phyloP scores from a whole-genome alignment of 2,329 filamentous ascomycete genomes.

The Cytospora paraplurivora region DNA sequence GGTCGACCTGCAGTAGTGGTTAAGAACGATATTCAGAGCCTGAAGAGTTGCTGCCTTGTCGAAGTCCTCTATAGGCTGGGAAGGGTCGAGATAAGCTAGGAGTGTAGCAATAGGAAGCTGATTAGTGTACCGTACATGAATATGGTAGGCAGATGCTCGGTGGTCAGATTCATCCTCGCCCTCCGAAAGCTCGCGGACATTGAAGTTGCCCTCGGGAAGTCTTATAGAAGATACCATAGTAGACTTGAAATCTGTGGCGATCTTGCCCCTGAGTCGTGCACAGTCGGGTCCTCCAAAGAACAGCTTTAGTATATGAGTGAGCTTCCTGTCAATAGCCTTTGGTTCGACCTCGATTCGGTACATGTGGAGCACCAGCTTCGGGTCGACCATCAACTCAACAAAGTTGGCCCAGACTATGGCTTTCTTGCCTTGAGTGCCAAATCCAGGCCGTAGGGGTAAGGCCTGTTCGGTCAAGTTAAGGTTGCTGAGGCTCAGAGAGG shows the following conservation, averaged over 20 bases:
- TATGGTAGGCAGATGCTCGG: neutral
- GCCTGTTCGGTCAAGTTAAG: neutral
- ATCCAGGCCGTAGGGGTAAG: neutral
- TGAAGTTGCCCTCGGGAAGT: neutral
- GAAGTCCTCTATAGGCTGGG: constrained; percentile 15
- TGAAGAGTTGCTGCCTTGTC: constrained; percentile 58
- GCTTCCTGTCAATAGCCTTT: neutral
- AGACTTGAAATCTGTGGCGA: constrained; percentile 16
- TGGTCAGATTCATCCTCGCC: neutral
- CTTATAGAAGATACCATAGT: neutral
- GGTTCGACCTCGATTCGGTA: constrained; percentile 9
- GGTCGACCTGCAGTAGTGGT: constrained; percentile 37
- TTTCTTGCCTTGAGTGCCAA: neutral
- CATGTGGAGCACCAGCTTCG: neutral
- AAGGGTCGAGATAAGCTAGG: neutral
- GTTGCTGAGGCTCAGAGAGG: neutral
- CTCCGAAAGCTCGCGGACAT: constrained; percentile 10
- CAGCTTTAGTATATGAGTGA: constrained; percentile 5
- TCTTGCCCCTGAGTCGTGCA: neutral
- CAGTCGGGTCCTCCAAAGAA: constrained; percentile 3
- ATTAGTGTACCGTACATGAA: neutral
- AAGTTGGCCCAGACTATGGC: constrained; percentile 4
- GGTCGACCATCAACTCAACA: neutral
- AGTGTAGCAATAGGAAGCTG: neutral
- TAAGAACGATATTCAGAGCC: constrained; percentile 69